phyloP scores from a whole-genome alignment of 1,284 basidiomycete species.

The Porodaedalea pini region DNA sequence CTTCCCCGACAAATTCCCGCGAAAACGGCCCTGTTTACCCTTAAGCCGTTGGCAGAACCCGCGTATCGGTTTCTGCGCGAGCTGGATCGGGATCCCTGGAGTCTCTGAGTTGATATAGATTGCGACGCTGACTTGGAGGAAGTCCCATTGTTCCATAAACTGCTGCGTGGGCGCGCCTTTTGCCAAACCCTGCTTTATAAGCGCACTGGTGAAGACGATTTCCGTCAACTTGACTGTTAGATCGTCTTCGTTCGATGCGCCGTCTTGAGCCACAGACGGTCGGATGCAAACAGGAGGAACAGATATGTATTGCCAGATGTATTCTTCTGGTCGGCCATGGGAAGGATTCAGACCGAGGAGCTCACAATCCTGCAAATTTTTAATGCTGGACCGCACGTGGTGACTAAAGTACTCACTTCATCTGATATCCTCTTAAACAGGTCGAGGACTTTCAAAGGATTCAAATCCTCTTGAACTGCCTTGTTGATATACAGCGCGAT shows the following conservation, averaged over 20 bases:
- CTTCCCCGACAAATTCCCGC: slow-evolving; percentile 98
- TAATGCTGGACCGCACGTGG: background rate
- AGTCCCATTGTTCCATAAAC: slow-evolving; percentile 99
- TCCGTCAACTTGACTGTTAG: slow-evolving; percentile 97
- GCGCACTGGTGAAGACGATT: slow-evolving; percentile 92
- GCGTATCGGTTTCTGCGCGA: slow-evolving; percentile 87
- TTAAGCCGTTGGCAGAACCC: slow-evolving; percentile 98
- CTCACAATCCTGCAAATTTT: slow-evolving; percentile 76
- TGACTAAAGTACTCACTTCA: slow-evolving; percentile 58
- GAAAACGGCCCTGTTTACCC: slow-evolving; percentile 98
- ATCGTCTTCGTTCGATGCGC: slow-evolving; percentile 97
- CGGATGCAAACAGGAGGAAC: slow-evolving; percentile 98
- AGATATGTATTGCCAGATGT: slow-evolving; percentile 98
- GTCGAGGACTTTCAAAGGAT: slow-evolving; percentile 91
- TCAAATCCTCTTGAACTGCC: slow-evolving; percentile 90
- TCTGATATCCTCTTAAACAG: slow-evolving; percentile 92
- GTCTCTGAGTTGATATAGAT: slow-evolving; percentile 99
- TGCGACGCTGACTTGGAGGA: slow-evolving; percentile 90
- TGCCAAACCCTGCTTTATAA: slow-evolving; percentile 87
- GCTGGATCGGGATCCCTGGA: slow-evolving; percentile 84
- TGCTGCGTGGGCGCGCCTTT: slow-evolving; percentile 87
- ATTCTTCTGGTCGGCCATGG: slow-evolving; percentile 93
- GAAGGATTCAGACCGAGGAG: slow-evolving; percentile 87
- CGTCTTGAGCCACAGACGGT: slow-evolving; percentile 96
- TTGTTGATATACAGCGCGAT: slow-evolving; percentile 84